phyloP scores from a whole-genome alignment of 163 green algal genomes.

The Scenedesmus sp. region DNA sequence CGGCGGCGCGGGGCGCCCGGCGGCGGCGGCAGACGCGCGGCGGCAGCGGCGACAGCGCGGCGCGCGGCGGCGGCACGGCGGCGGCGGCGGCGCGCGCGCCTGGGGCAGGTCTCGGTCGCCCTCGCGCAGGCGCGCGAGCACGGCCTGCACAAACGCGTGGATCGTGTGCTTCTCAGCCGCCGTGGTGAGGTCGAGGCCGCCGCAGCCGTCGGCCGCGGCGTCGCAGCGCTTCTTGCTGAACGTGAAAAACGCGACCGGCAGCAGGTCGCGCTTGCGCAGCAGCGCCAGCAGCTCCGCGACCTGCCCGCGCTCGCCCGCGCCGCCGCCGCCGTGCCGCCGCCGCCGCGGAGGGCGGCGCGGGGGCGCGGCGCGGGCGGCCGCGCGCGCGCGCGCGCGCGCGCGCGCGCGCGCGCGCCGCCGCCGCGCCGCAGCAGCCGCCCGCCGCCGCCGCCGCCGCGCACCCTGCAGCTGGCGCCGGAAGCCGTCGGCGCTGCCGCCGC shows the following conservation, averaged over 20 bases:
- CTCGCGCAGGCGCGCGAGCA: conserved; percentile 80
- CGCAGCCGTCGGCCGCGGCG: conserved; percentile 48
- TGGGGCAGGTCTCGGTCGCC: conserved; percentile 88
- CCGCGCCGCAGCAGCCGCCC: too few species aligned
- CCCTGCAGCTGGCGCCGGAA: conserved; percentile 51
- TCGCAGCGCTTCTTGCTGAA: conserved; percentile 93
- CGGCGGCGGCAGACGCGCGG: too few species aligned
- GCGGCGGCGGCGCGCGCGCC: conserved; percentile 47
- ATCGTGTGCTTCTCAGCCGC: conserved; percentile 87
- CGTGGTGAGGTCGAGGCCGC: conserved; percentile 82
- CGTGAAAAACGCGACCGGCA: conserved; percentile 91
- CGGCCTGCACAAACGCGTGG: conserved; percentile 76
- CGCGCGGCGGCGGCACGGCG: too few species aligned
- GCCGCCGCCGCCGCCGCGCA: too few species aligned
- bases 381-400: conserved; percentile 25
- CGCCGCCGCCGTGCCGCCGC: conserved; percentile 27
- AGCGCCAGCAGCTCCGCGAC: conserved; percentile 80
- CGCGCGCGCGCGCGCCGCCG: too few species aligned
- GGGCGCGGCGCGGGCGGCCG: conserved; percentile 1
- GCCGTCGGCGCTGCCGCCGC: conserved; percentile 46
- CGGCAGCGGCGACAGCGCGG: too few species aligned
- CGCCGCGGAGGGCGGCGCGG: neutral
- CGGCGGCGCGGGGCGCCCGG: too few species aligned
- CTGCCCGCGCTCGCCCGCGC: conserved; percentile 67
- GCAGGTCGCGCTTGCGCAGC: conserved; percentile 81